A percentile compares a stretch with the other conserved stretches of the same genome.
These are phyloP conservation scores for Steccherinum ochraceum DNA, from an alignment of 768 basidiomycete genomes.

Conservation along the genomic window DNA sequence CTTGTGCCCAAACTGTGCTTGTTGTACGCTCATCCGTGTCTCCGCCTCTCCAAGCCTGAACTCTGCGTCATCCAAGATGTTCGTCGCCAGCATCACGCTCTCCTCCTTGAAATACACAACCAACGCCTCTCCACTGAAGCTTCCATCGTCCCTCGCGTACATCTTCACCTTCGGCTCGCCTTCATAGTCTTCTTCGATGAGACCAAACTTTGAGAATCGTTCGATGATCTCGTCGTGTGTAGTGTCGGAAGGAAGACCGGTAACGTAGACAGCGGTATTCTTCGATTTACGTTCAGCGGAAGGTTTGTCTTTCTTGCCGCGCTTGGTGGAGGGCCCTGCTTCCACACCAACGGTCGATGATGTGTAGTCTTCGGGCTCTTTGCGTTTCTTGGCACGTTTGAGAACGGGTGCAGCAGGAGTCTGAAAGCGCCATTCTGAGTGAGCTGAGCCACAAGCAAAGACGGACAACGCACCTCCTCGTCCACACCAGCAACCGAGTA, in stretches of 20 bases:
- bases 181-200: conserved; percentile 89
- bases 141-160: conserved; percentile 83
- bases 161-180: conserved; percentile 93
- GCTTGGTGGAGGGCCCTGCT: conserved; percentile 56
- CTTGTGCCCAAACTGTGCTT: conserved; percentile 78
- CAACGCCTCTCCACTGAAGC: conserved; percentile 90
- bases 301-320: conserved; percentile 53
- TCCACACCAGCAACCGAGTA: conserved; percentile 93
- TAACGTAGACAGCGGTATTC: conserved; percentile 90
- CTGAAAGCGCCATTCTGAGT: conserved; percentile 32
- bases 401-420: conserved; percentile 83
- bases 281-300: conserved; percentile 66
- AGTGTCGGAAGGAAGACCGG: conserved; percentile 72
- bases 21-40: conserved; percentile 66
- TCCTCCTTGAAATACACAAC: conserved; percentile 98
- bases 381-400: conserved; percentile 76
- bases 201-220: conserved; percentile 87
- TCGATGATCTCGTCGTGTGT: conserved; percentile 70
- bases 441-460: not conserved
- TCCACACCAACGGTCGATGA: conserved; percentile 40
- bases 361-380: conserved; percentile 67
- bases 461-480: conserved; percentile 62
- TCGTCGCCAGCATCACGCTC: conserved; percentile 80
- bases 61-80: conserved; percentile 88
- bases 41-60: conserved; percentile 74